Percentiles rank a stretch among this genome's conserved stretches.
phyloP scores from a whole-genome alignment of 345 rosid species.

The Pistacia vera region DNA sequence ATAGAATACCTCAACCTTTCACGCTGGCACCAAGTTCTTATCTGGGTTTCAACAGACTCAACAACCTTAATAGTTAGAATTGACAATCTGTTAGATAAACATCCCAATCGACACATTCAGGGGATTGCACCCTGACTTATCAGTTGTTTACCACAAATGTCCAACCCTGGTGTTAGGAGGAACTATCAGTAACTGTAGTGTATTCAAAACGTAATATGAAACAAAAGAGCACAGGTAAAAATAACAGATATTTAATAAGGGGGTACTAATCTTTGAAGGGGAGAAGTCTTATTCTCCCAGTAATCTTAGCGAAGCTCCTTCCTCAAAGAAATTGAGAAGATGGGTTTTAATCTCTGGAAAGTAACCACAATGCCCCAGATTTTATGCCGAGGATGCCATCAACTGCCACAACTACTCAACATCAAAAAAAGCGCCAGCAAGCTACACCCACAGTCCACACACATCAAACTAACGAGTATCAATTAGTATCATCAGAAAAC shows the following conservation, averaged over 20 bases:
- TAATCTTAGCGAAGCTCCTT: constrained; percentile 56
- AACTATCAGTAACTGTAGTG: not conserved
- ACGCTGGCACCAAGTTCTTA: too few species aligned
- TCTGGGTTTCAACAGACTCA: too few species aligned
- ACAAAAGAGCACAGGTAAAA: not conserved
- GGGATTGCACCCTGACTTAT: too few species aligned
- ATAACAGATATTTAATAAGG: not conserved
- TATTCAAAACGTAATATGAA: not conserved
- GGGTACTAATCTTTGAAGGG: not conserved
- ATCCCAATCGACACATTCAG: too few species aligned
- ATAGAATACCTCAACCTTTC: too few species aligned
- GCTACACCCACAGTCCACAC: not conserved
- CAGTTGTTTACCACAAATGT: too few species aligned
- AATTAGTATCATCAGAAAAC: not conserved
- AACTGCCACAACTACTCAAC: not conserved
- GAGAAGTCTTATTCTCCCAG: constrained; percentile 45
- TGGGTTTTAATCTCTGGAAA: constrained; percentile 37
- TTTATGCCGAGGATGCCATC: constrained; percentile 39
- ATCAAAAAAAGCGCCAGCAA: not conserved
- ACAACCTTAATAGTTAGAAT: too few species aligned
- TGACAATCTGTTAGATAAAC: too few species aligned
- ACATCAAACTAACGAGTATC: not conserved
- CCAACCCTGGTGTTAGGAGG: not conserved
- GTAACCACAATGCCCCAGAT: constrained; percentile 45
- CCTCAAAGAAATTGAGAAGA: constrained; percentile 41